Evolutionary conservation across 1,284 basidiomycete genomes (phyloP), one percentile per base, ranked within the genome.

Genomic region (Marasmius oreades): DNA sequence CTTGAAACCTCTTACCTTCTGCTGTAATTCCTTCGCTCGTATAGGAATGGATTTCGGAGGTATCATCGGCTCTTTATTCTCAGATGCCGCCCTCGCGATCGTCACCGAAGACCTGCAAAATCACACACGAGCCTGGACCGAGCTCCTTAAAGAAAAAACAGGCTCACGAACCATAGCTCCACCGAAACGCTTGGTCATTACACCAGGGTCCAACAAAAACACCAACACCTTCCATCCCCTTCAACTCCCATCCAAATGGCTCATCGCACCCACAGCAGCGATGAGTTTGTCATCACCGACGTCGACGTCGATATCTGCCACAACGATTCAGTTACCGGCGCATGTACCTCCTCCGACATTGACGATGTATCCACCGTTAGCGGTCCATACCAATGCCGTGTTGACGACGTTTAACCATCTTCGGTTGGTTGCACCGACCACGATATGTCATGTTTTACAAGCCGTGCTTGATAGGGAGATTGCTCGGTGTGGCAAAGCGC

Each of bases 1-100:
- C 48, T 48, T 95, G 53, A 95, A 94, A 0, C 95, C 97, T 65
- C 81, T 98, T 46, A 90, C 91, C 8, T 97, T 97, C 71, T 96
- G 93, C 68, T 86, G 92, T 4, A 84, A 87, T n/a, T 93, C 94
- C 0, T 95, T 96, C 66, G 81, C 91, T 0, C 85, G 93, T n/a
- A 82, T 93, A n/a, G 94, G 94, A 0, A 79, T 95, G 58, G 92
- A 94, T 65, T 95, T 95, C 70, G 80, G 84, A 8, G 71, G 77
- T 0, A 72, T 87, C 6, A 75, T 94, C n/a, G 78, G 77, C 0
- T 76, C 77, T 5, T 77, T 90, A 0, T 86, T 93, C 64, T 76
- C 78, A n/a, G 69, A 76, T 20, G 84, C 88, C 4, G 83, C 91
- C 4, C 66, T 70, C 5, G 64, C 66, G 64, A 64, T 73, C 46